Conservation (phyloP, 2,329 filamentous ascomycete genomes). For the Fonsecaea pedrosoi region DNA sequence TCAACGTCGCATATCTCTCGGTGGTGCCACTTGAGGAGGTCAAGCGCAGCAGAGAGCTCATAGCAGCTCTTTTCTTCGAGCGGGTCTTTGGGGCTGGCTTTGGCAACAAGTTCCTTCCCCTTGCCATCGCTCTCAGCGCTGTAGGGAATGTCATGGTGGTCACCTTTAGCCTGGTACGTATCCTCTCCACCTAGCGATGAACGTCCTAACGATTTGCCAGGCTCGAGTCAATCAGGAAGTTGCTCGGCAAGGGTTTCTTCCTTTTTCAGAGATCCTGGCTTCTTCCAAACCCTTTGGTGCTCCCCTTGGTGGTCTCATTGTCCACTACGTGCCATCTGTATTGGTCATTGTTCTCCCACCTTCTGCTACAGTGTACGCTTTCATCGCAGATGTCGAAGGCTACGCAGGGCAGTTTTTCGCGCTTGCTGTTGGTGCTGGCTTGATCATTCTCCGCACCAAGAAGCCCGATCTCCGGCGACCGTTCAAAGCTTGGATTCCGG, state of each 20-base stretch:
- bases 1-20: conserved; percentile 69
- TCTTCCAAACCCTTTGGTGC: conserved; percentile 71
- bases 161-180: conserved; percentile 68
- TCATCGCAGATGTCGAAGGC: conserved; percentile 74
- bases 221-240: conserved; percentile 75
- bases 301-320: conserved; percentile 70
- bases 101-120: conserved; percentile 64
- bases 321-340: conserved; percentile 72
- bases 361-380: conserved; percentile 70
- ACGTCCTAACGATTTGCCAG: conserved; percentile 48
- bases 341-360: conserved; percentile 71
- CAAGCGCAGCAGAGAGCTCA: conserved; percentile 68
- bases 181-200: neutral
- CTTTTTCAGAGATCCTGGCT: conserved; percentile 65
- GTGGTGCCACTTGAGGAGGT: conserved; percentile 73
- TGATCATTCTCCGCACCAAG: conserved; percentile 66
- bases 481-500: conserved; percentile 69
- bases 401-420: conserved; percentile 69
- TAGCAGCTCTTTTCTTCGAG: conserved; percentile 72
- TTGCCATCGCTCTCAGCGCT: conserved; percentile 71
- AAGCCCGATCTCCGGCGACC: conserved; percentile 67
- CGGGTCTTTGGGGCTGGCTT: conserved; percentile 65
- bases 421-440: conserved; percentile 63
- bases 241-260: conserved; percentile 73
- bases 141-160: conserved; percentile 77